phyloP scores from a whole-genome alignment of 495 filamentous ascomycete species.

The Neurospora sp. region DNA sequence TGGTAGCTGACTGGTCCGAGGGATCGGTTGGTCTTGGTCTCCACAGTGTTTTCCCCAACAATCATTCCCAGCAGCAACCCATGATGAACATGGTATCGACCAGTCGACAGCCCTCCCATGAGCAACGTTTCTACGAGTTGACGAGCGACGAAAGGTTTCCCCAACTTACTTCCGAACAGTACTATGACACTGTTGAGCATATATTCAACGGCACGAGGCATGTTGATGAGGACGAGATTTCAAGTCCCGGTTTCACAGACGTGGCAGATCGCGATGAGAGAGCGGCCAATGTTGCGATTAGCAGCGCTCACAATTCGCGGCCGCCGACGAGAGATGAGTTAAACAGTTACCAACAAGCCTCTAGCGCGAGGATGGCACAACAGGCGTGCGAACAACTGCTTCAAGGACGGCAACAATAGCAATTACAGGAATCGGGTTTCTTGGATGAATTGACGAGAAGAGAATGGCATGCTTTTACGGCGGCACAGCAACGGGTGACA shows the following conservation, averaged over 20 bases:
- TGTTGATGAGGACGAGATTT: background rate
- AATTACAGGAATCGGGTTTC: background rate
- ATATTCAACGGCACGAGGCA: slow-evolving; percentile 19
- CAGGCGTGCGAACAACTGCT: background rate
- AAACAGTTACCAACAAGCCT: background rate
- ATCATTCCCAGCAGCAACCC: background rate
- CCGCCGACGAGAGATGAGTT: background rate
- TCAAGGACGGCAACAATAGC: background rate
- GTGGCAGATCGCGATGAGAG: background rate
- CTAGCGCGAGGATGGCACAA: background rate
- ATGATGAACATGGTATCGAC: background rate
- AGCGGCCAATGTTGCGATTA: background rate
- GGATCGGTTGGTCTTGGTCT: background rate
- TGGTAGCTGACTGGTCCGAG: slow-evolving; percentile 18
- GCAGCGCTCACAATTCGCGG: background rate
- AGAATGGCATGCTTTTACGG: background rate
- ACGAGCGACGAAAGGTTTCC: slow-evolving; percentile 9
- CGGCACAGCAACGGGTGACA: background rate
- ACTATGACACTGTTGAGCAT: slow-evolving; percentile 31
- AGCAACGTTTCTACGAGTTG: slow-evolving; percentile 5
- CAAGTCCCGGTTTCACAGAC: background rate
- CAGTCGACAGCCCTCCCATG: background rate
- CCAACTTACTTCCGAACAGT: slow-evolving; percentile 25
- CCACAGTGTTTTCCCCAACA: background rate
- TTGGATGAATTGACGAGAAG: background rate